These are phyloP conservation scores for Pneumocystis carinii DNA, from an alignment of 1,139 yeast species.

Conservation along the genomic window DNA sequence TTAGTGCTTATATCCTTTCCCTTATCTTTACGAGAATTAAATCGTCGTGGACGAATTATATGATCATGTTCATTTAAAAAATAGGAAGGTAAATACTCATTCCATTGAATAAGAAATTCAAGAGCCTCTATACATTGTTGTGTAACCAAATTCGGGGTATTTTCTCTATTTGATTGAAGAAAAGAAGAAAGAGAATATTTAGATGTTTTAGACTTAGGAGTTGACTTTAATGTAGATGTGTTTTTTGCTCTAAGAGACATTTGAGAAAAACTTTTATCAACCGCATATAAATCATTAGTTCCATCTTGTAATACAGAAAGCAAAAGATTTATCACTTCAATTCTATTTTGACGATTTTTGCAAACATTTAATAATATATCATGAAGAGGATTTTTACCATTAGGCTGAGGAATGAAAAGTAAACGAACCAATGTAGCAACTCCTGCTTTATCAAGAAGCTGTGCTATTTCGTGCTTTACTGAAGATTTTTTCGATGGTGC, in stretches of 20 bases:
- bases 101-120: conserved; percentile 55
- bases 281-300: conserved; percentile 40
- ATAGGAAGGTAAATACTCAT: conserved; percentile 55
- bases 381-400: conserved; percentile 50
- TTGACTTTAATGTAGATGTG: conserved; percentile 9
- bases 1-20: conserved; percentile 25
- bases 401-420: conserved; percentile 58
- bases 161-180: conserved; percentile 27
- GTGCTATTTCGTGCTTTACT: conserved; percentile 4
- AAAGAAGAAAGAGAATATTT: conserved; percentile 2
- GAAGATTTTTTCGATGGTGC: conserved; percentile 2
- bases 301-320: conserved; percentile 66
- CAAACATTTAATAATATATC: conserved; percentile 56
- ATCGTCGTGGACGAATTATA: conserved; percentile 30
- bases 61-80: conserved; percentile 73
- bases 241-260: conserved; percentile 27
- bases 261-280: conserved; percentile 52
- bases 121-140: conserved; percentile 66
- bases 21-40: conserved; percentile 26
- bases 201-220: conserved; percentile 10
- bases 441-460: conserved; percentile 63
- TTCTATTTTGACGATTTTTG: conserved; percentile 60
- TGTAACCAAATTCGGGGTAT: conserved; percentile 57
- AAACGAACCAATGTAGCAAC: conserved; percentile 58
- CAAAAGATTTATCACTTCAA: conserved; percentile 58